These are phyloP conservation scores for Candida incommunis DNA, from an alignment of 805 yeast species.

Conservation along the genomic window DNA sequence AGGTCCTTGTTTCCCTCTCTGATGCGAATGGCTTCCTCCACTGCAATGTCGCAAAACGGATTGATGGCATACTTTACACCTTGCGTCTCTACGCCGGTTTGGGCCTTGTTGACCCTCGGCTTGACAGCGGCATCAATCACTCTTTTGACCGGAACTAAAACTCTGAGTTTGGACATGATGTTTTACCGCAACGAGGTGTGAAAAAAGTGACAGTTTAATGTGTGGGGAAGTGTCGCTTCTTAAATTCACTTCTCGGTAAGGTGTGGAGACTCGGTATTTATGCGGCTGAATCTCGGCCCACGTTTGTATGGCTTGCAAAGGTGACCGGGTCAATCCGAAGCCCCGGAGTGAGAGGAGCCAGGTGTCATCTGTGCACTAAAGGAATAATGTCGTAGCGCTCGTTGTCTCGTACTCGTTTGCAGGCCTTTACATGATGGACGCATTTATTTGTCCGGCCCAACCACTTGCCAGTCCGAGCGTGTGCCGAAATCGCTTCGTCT, in stretches of 20 bases:
- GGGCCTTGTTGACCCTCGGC: conserved; percentile 81
- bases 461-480: too few relatives aligned
- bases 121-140: conserved; percentile 88
- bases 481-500: too few relatives aligned
- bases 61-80: conserved; percentile 89
- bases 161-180: conserved; percentile 24
- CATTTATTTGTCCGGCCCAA: too few relatives aligned
- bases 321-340: too few relatives aligned
- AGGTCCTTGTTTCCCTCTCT: conserved; percentile 45
- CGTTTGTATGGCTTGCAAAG: too few relatives aligned
- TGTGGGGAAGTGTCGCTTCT: background rate
- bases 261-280: background rate
- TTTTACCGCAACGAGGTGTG: background rate
- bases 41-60: conserved; percentile 96
- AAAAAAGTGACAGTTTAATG: background rate
- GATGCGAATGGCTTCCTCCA: conserved; percentile 83
- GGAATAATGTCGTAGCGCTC: too few relatives aligned
- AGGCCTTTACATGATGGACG: too few relatives aligned
- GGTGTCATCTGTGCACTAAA: too few relatives aligned
- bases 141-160: conserved; percentile 88
- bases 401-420: too few relatives aligned
- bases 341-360: too few relatives aligned
- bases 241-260: too few relatives aligned
- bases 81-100: conserved; percentile 70
- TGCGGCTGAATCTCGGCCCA: conserved; percentile 1